Evolutionary conservation across 2,329 filamentous ascomycete species (phyloP).

Genomic region (Aspergillus melleus): DNA sequence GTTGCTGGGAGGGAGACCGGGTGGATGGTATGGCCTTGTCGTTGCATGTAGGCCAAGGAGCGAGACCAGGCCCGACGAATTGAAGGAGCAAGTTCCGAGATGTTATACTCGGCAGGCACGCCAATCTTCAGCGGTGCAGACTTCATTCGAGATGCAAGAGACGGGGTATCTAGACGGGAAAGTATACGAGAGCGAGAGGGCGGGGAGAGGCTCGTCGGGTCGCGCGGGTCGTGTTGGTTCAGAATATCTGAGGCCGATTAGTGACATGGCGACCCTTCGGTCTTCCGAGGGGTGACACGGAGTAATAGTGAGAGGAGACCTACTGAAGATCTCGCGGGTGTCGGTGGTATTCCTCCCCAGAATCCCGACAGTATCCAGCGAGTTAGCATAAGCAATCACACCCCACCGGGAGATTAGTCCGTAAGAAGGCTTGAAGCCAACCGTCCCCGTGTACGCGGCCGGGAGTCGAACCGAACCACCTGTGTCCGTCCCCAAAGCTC

Average conservation of each 20-base stretch:
- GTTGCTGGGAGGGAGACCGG: constrained; percentile 81
- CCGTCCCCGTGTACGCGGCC: constrained; percentile 78
- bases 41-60: constrained; percentile 60
- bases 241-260: constrained; percentile 47
- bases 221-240: constrained; percentile 64
- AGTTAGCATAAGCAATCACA: constrained; percentile 89
- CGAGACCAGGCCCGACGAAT: constrained; percentile 70
- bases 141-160: constrained; percentile 24
- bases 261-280: constrained; percentile 13
- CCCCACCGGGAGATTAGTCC: constrained; percentile 82
- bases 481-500: constrained; percentile 87
- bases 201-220: constrained; percentile 70
- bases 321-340: constrained; percentile 55
- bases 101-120: constrained; percentile 78
- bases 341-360: constrained; percentile 58
- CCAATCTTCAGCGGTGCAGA: constrained; percentile 52
- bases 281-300: background rate
- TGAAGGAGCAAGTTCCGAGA: constrained; percentile 69
- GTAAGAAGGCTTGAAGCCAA: constrained; percentile 91
- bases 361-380: constrained; percentile 84
- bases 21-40: constrained; percentile 69
- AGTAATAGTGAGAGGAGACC: constrained; percentile 15
- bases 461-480: constrained; percentile 85
- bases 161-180: constrained; percentile 42
- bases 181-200: constrained; percentile 55